These are phyloP conservation scores for Xylariales sp. DNA, from an alignment of 2,329 filamentous ascomycete species.

Conservation along the genomic window DNA sequence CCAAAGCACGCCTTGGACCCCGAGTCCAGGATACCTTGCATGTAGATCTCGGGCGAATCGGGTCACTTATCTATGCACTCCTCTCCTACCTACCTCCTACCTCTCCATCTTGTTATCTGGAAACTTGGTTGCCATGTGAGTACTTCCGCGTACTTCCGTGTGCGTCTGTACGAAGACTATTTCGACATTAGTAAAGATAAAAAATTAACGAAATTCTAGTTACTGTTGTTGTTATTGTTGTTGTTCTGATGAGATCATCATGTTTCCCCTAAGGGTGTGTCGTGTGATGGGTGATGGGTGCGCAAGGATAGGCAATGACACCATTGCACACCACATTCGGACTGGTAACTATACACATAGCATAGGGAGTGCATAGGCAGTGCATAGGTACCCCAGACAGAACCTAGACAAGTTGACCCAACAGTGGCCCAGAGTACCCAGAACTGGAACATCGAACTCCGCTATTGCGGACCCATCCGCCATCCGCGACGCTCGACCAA, in stretches of 20 bases:
- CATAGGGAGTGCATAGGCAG: too few relatives aligned
- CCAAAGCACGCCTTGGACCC: slow-evolving; percentile 22
- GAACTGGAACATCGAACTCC: slow-evolving; percentile 18
- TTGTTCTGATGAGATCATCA: too few relatives aligned
- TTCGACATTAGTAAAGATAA: too few relatives aligned
- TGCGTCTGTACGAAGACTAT: too few relatives aligned
- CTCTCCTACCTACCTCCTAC: neutral
- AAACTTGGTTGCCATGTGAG: too few relatives aligned
- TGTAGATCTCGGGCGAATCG: slow-evolving; percentile 13
- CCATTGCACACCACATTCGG: slow-evolving; percentile 29
- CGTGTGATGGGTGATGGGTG: neutral
- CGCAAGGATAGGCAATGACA: slow-evolving; percentile 28
- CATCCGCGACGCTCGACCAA: slow-evolving; percentile 8
- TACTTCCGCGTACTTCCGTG: too few relatives aligned
- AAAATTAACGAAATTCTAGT: too few relatives aligned
- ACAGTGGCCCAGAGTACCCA: slow-evolving; percentile 6
- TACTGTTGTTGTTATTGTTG: too few relatives aligned
- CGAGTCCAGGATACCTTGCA: slow-evolving; percentile 3
- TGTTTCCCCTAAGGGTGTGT: too few relatives aligned
- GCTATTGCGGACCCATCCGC: slow-evolving; percentile 33
- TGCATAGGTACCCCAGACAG: slow-evolving; percentile 18
- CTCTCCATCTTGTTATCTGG: neutral
- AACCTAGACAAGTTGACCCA: too few relatives aligned
- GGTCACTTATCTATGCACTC: neutral
- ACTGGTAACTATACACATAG: neutral